Percentiles rank a stretch among this genome's conserved stretches.
phyloP scores from a whole-genome alignment of 2,329 filamentous ascomycete genomes.

The Boeremia lycopersici region DNA sequence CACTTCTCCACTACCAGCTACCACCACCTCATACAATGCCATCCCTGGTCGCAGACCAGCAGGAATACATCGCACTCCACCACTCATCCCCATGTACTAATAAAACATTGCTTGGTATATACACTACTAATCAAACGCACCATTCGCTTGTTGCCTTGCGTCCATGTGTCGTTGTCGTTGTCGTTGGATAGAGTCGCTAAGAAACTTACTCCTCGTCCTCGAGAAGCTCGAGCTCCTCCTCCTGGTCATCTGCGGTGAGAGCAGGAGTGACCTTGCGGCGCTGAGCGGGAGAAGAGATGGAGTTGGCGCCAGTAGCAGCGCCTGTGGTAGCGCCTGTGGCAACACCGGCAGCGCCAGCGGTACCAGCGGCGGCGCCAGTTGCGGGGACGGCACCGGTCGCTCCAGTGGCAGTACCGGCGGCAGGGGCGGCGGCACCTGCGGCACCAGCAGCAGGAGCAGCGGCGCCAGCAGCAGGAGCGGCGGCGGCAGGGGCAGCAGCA shows the following conservation, averaged over 20 bases:
- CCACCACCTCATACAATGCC: background rate
- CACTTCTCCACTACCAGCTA: conserved; percentile 5
- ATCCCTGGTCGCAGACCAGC: conserved; percentile 14
- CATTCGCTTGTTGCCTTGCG: background rate
- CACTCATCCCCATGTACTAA: background rate
- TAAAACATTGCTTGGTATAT: conserved; percentile 5
- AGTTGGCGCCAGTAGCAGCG: conserved; percentile 9
- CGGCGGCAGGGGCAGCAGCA: conserved; percentile 11
- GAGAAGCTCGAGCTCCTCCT: conserved; percentile 42
- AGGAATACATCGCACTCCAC: conserved; percentile 8
- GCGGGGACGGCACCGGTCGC: no score
- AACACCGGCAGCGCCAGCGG: conserved; percentile 15
- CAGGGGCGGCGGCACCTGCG: conserved; percentile 18
- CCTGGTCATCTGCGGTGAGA: conserved; percentile 44
- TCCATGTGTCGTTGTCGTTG: background rate
- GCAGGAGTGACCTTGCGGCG: conserved; percentile 18
- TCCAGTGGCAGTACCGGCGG: no score
- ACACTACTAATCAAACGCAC: background rate
- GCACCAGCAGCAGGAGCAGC: conserved; percentile 9
- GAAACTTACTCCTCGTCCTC: conserved; percentile 21
- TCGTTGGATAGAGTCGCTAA: conserved; percentile 9
- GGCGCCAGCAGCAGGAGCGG: conserved; percentile 8
- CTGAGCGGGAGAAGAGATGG: conserved; percentile 14
- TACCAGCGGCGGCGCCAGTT: no score
- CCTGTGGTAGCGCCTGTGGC: background rate